These are phyloP conservation scores for Zostera marina DNA, from an alignment of 116 monocot genomes.

Conservation along the genomic window DNA sequence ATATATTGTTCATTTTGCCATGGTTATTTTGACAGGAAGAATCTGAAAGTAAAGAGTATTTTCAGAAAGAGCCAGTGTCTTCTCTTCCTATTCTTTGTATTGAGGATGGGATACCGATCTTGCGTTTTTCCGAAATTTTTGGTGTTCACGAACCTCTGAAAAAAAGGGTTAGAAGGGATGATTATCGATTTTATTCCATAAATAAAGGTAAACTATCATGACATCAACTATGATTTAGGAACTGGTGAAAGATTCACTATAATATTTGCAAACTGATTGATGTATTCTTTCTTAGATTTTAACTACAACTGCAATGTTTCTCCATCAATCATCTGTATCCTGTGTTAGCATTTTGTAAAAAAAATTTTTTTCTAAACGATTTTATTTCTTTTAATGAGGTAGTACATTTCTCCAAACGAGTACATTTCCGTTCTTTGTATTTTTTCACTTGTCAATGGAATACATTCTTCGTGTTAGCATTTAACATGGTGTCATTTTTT, in stretches of 20 bases:
- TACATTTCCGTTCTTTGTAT: too few species aligned
- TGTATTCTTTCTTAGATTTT: neutral
- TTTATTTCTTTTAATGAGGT: too few species aligned
- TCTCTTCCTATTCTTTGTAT: slow-evolving; percentile 75
- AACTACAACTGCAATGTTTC: neutral
- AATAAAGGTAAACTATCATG: slow-evolving; percentile 31
- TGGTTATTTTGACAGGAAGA: slow-evolving; percentile 27
- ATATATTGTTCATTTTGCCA: too few species aligned
- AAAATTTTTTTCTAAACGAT: too few species aligned
- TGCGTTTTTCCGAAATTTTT: slow-evolving; percentile 95
- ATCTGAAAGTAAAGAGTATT: slow-evolving; percentile 13
- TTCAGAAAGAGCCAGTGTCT: slow-evolving; percentile 23
- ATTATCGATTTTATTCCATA: slow-evolving; percentile 18
- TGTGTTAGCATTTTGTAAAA: too few species aligned
- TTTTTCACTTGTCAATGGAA: too few species aligned
- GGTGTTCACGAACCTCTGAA: slow-evolving; percentile 66
- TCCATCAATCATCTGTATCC: too few species aligned
- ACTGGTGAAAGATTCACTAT: neutral
- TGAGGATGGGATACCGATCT: slow-evolving; percentile 63
- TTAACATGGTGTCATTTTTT: too few species aligned
- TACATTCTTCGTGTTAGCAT: too few species aligned
- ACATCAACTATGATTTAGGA: neutral
- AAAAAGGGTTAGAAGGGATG: slow-evolving; percentile 30
- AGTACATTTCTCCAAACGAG: too few species aligned
- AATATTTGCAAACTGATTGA: neutral